Evolutionary conservation across 768 basidiomycete species (phyloP).

Genomic region (Tulasnella sp.): DNA sequence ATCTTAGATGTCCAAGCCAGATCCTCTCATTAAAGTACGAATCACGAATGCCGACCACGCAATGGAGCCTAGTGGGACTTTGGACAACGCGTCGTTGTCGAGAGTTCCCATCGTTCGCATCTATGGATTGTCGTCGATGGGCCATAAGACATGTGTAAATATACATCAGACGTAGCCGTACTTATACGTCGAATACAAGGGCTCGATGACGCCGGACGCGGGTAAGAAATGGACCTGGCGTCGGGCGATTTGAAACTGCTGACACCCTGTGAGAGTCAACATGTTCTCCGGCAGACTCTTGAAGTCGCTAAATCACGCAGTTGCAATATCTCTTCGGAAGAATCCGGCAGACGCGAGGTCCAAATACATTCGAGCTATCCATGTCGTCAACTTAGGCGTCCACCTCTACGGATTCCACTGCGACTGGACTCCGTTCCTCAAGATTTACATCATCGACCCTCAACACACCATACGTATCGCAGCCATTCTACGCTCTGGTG

Average conservation of each 20-base stretch:
- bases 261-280: conserved; percentile 46
- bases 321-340: conserved; percentile 54
- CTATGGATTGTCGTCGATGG: conserved; percentile 68
- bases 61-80: conserved; percentile 17
- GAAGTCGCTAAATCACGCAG: conserved; percentile 71
- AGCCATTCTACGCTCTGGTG: conserved; percentile 69
- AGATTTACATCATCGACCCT: conserved; percentile 69
- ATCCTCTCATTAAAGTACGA: conserved; percentile 20
- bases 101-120: conserved; percentile 75
- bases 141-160: conserved; percentile 73
- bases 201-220: conserved; percentile 46
- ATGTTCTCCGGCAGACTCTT: conserved; percentile 57
- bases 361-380: conserved; percentile 47
- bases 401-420: conserved; percentile 93
- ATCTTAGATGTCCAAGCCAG: not conserved
- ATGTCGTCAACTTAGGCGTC: conserved; percentile 87
- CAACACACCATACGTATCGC: conserved; percentile 43
- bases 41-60: conserved; percentile 27
- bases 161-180: conserved; percentile 94
- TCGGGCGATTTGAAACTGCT: not conserved
- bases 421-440: conserved; percentile 77
- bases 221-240: conserved; percentile 37
- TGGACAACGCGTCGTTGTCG: conserved; percentile 30
- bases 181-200: conserved; percentile 75
- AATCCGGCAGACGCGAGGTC: conserved; percentile 19